Base-by-base conservation (phyloP, 352 stramenopile genomes). In the Phytopythium sindhum region DNA sequence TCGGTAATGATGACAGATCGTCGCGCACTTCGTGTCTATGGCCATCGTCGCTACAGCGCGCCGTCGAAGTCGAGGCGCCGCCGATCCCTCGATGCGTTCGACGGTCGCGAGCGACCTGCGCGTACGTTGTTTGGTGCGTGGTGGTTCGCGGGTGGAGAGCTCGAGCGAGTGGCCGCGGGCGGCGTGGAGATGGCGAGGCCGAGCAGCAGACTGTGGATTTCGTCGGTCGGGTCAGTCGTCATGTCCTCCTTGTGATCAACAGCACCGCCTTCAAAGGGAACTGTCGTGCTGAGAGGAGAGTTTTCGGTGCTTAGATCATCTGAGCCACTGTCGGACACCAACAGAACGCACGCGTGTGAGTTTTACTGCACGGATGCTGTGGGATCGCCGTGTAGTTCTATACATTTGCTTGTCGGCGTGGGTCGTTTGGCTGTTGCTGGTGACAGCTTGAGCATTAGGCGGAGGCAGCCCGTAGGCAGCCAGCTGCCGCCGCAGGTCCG, bases 51-150 rank as follows among this genome's bases (percentile, higher is more conserved):
- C 17, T 26, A 33, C 11, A 39, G 5, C 48, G 41, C 41, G 41
- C 14, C 41, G 11, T 52, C 35, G 31, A 58, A 58, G 52, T 42
- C 52, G 28, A 58, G 52, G 23, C 48, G 24, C 4, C 48, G 48
- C 14, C 41, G 41, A 23, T 52, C 45, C 24, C n/a, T 52, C n/a
- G 45, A 10, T 8, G 45, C 21, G 19, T 21, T 31, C 9, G 45
- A 31, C n/a, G 45, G 45, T 11, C 45, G 23, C 10, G 45, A 11
- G 45, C 45, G 45, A 14, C n/a, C 4, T 21, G 5, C 23, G 9
- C 45, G 52, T 31, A 31, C 21, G 52, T 42, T 58, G 52, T 42
- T 39, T 15, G 21, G 15, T 3, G 31, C 31, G 52, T 58, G 52
- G 21, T 19, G 19, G 52, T 58, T 42, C 3, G 31, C 31, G 11